Percentiles rank a stretch among this genome's conserved stretches.
Conservation (phyloP, 1,284 basidiomycete species). For the Phaffia rhodozyma region DNA sequence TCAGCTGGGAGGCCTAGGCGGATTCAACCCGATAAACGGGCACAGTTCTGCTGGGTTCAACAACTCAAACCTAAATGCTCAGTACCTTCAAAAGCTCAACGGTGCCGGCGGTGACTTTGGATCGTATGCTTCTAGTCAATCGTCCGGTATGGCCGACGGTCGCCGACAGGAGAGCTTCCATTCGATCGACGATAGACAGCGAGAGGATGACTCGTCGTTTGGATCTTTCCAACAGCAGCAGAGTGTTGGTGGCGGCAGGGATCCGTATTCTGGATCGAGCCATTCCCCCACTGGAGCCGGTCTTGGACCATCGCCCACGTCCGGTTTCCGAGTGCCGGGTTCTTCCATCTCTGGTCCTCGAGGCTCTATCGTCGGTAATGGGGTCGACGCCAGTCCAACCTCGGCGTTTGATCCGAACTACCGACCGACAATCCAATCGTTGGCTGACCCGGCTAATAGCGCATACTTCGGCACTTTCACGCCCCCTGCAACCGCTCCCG, state of each 20-base stretch:
- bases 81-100: not conserved
- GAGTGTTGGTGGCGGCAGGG: not conserved
- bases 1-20: conserved; percentile 3
- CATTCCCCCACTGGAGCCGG: too few relatives aligned
- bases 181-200: not conserved
- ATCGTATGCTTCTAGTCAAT: not conserved
- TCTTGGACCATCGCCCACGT: not conserved
- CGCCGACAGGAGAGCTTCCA: not conserved
- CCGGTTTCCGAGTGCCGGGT: conserved; percentile 4
- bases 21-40: not conserved
- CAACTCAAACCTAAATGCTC: not conserved
- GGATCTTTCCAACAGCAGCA: not conserved
- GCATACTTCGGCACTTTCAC: conserved; percentile 12
- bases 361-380: not conserved
- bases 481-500: conserved; percentile 14
- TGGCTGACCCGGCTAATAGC: conserved; percentile 1
- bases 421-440: conserved; percentile 5
- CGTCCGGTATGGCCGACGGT: not conserved
- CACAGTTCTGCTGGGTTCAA: not conserved
- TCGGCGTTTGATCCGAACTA: conserved; percentile 14
- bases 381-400: not conserved
- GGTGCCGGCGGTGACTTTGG: not conserved
- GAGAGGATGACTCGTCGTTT: not conserved
- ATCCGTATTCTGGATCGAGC: too few relatives aligned
- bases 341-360: conserved; percentile 3